Base-by-base conservation (phyloP, 208 protist genomes). In the Acanthamoeba royreba region DNA sequence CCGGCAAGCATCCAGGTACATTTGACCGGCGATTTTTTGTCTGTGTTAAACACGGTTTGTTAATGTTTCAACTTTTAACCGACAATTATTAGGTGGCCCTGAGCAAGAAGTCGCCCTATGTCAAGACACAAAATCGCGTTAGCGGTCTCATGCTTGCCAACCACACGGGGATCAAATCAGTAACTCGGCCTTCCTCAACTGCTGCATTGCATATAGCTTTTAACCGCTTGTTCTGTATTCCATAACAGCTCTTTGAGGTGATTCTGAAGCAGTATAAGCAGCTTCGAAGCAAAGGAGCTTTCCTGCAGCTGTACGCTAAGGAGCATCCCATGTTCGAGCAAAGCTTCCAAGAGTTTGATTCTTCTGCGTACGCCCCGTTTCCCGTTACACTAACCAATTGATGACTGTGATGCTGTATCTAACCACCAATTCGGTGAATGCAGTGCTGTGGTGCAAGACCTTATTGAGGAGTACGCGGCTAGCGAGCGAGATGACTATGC, bases 61-160 rank as follows among this genome's bases (percentile, higher is more conserved):
- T 79, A 42, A 9, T 38, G 86, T 3, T 55, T 2, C n/a, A 40
- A n/a, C 3, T 4, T 13, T 46, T 93, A 35, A 31, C n/a, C n/a
- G n/a, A n/a, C n/a, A 9, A 9, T 79, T 9, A 88, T 93, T 88
- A 99, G 97, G 98, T 99, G 0, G 98, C 98, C 47, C 94, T 99
- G 13, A 95, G 77, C 38, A 72, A 81, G 46, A 92, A 98, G 94
- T 99, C 98, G 4, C 99, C 99, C 9, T 99, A 99, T 95, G 93
- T 99, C 3, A 97, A 99, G 94, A 98, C 98, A 47, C 89, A 97
- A 15, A 98, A 99, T 95, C 98, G 99, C 46, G 99, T 99, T 46
- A 99, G 96, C 61, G 99, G 99, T 19, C 97, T 99, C 22, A 99
- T 99, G 94, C 96, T 99, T 88, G 99, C 99, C 8, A 99, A 99